phyloP scores from a whole-genome alignment of 345 rosid genomes.

The Citrus maxima region DNA sequence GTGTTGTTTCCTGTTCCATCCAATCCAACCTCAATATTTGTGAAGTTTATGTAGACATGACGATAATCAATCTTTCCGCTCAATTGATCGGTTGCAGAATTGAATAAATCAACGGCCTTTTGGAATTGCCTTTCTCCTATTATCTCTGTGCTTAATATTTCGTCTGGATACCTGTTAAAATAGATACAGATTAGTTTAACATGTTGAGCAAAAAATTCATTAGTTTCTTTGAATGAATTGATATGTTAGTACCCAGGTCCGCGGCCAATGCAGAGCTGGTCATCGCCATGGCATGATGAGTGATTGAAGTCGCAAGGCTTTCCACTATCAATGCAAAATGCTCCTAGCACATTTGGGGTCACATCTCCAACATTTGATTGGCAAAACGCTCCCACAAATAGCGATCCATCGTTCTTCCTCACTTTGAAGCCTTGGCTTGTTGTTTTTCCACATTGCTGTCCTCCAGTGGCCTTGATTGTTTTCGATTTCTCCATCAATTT shows the following conservation, averaged over 20 bases:
- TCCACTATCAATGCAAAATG: constrained; percentile 48
- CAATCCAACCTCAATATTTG: constrained; percentile 43
- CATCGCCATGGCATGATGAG: constrained; percentile 55
- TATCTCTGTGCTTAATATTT: constrained; percentile 50
- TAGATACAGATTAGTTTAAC: neutral
- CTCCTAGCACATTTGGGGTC: constrained; percentile 56
- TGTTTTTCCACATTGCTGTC: constrained; percentile 35
- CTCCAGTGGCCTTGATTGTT: constrained; percentile 44
- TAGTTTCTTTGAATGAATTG: neutral
- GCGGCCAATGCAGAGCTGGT: constrained; percentile 50
- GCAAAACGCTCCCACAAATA: constrained; percentile 56
- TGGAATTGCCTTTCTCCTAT: constrained; percentile 50
- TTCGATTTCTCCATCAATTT: constrained; percentile 22
- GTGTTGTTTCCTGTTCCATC: constrained; percentile 14
- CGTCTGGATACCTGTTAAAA: constrained; percentile 48
- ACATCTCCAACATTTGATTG: constrained; percentile 67
- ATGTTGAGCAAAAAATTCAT: neutral
- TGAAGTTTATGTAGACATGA: constrained; percentile 44
- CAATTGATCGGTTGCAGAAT: constrained; percentile 29
- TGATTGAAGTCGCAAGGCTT: constrained; percentile 57
- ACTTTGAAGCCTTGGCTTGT: constrained; percentile 50
- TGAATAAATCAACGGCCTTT: constrained; percentile 41
- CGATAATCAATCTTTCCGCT: constrained; percentile 47
- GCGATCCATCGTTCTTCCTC: constrained; percentile 43
- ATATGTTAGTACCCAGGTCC: constrained; percentile 44